Evolutionary conservation across 257 asterid genomes (phyloP).

Genomic region (Henckelia pumila): DNA sequence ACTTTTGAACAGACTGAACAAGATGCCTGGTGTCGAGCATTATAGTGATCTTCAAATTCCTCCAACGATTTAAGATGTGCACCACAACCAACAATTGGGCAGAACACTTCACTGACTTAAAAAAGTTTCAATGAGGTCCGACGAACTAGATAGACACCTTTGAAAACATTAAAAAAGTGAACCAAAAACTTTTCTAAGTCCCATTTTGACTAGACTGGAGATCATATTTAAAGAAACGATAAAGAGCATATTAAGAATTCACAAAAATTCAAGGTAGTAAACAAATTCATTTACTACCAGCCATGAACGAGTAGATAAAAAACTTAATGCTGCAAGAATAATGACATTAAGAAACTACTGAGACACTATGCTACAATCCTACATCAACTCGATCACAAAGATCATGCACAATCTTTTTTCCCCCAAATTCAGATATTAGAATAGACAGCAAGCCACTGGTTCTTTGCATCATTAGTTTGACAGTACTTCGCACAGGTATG

Average conservation of each 20-base stretch:
- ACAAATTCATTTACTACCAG: background rate
- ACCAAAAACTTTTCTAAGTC: no score
- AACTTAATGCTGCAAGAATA: background rate
- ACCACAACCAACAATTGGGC: conserved; percentile 91
- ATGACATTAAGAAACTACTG: no score
- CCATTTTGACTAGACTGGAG: background rate
- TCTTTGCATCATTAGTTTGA: background rate
- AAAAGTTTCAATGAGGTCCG: conserved; percentile 17
- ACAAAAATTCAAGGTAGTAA: background rate
- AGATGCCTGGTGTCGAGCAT: conserved; percentile 83
- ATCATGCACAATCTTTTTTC: background rate
- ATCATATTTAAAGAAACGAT: no score
- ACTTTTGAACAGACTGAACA: conserved; percentile 92
- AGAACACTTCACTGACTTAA: conserved; percentile 50
- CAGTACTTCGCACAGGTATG: background rate
- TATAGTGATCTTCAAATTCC: conserved; percentile 85
- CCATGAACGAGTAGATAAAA: background rate
- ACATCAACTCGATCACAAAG: background rate
- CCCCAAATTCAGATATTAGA: background rate
- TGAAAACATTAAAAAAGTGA: conserved; percentile 12
- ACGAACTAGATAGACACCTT: background rate
- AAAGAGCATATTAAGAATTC: no score
- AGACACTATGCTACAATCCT: no score
- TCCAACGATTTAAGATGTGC: conserved; percentile 60
- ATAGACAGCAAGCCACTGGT: background rate